Evolutionary conservation across 1,139 yeast genomes (phyloP), one percentile per base, ranked within the genome.

Genomic region (Hansenula sp.): DNA sequence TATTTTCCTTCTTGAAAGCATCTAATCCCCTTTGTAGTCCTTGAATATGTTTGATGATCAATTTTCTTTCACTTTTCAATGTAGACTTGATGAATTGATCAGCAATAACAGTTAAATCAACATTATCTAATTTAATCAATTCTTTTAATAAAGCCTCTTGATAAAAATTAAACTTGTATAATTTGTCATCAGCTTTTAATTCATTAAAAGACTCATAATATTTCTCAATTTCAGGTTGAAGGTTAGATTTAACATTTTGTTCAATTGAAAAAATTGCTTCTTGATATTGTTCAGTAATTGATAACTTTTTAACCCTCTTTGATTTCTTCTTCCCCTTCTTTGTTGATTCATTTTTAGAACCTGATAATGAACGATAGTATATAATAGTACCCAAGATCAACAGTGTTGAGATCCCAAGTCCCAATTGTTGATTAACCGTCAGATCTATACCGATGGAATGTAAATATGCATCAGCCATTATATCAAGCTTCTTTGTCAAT

Each of bases 121-220:
- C 70, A 3, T 76, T 81, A 55, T 85, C 94, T 47, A 85, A 68
- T 47, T 74, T 77, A 71, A 85, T 71, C 53, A 84, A 63, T 52
- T 83, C 74, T 58, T 84, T 84, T 60, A 84, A 68, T 42, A 84
- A 66, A 74, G 76, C 76, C 59, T 85, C 94, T 51, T 79, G 83
- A 58, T 72, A 79, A 58, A 71, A 84, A 43, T 77, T 74, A 53
- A 71, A 75, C 57, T 76, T 74, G 59, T 77, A 83, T 39, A 19
- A 15, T 19, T 34, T 41, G 30, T 56, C 57, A 3, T 54, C 57
- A 1, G 10, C 17, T 19, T 42, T 45, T 15, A 46, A 21, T 1
- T 33, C 19, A 4, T 33, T 40, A 2, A 25, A 34, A 11, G 27
- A 30, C 13, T 30, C 28, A 9, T 25, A 35, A 27, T 35, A 41